Evolutionary conservation across 768 basidiomycete species (phyloP), one percentile per base, ranked within the genome.

Genomic region (Pleurotus eryngii): DNA sequence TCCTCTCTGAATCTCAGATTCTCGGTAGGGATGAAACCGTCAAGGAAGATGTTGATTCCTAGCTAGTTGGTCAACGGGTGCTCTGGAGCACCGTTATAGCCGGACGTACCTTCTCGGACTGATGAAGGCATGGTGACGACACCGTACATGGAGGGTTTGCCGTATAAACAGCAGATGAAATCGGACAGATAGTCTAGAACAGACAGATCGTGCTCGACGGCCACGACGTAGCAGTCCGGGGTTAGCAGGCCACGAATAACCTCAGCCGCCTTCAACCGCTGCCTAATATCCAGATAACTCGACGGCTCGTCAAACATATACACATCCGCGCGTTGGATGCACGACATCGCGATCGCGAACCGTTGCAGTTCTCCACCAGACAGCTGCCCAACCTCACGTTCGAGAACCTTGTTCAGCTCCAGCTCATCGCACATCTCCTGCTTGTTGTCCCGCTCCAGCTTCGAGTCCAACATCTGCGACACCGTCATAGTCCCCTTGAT

Each of bases 241-340:
- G 74, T 80, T 49, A 98, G 83, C 57, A 99, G 76, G 26, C 84
- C 83, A 46, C 97, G 93, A 61, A 99, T 98, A 58, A 95, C 93
- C 65, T 95, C 87, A 7, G 97, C 97, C 14, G 97, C 97, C 67
- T 86, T 90, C 63, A 99, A 74, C 67, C 97, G 90, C 71, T 99
- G 97, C 72, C 84, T 92, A 74, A 98, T 84, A 78, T 99, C 97
- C 63, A 99, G 83, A 70, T 98, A 99, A 78, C 90, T 93, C 30
- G 96, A 98, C 14, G 97, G 97, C 69, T 98, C 97, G 76, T 98
- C 95, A 68, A 98, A 98, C 95, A 98, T 98, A 78, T 97, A 97
- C 90, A 99, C 94, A 70, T 99, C 96, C 45, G 97, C 97, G 57
- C 73, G 82, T 71, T 98, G 94, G 46, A 98, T 90, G 66, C 93